Evolutionary conservation across 192 early-diverging fungal species (phyloP).

Genomic region (Rhizoclosmatium globosum): DNA sequence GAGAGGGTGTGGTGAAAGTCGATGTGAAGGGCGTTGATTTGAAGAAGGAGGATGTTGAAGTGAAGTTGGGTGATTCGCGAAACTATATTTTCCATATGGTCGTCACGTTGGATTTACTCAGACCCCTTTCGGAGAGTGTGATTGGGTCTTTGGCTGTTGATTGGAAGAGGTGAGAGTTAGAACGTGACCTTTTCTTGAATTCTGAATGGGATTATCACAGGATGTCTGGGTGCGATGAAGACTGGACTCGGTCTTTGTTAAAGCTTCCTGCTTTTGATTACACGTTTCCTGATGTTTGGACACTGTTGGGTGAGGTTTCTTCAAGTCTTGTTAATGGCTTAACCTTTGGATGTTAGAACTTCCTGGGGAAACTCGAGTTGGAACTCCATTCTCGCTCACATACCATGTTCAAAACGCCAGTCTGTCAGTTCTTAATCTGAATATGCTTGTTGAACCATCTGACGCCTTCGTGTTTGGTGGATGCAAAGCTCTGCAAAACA

Average conservation of each 20-base stretch:
- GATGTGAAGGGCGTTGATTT: conserved; percentile 15
- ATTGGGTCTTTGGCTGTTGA: conserved; percentile 7
- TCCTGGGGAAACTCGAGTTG: conserved; percentile 60
- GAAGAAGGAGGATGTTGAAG: not conserved
- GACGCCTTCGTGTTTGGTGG: conserved; percentile 83
- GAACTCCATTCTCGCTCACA: conserved; percentile 65
- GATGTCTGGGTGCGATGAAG: not conserved
- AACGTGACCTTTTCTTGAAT: not conserved
- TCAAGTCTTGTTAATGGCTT: conserved; percentile 9
- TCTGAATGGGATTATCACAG: not conserved
- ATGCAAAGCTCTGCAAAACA: conserved; percentile 39
- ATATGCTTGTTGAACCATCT: conserved; percentile 65
- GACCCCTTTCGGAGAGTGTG: not conserved
- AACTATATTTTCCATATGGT: conserved; percentile 26
- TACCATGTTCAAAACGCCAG: conserved; percentile 73
- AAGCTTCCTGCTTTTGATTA: conserved; percentile 30
- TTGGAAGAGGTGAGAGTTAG: conserved; percentile 14
- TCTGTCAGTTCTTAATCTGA: conserved; percentile 58
- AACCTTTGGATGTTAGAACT: conserved; percentile 46
- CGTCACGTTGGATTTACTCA: not conserved
- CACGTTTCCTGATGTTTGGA: conserved; percentile 29
- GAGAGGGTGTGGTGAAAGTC: not conserved
- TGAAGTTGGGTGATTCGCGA: conserved; percentile 13
- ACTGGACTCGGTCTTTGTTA: conserved; percentile 5
- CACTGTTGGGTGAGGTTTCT: conserved; percentile 31